Evolutionary conservation across 129 eudicot genomes (phyloP).

Genomic region (Saposhnikovia divaricata): DNA sequence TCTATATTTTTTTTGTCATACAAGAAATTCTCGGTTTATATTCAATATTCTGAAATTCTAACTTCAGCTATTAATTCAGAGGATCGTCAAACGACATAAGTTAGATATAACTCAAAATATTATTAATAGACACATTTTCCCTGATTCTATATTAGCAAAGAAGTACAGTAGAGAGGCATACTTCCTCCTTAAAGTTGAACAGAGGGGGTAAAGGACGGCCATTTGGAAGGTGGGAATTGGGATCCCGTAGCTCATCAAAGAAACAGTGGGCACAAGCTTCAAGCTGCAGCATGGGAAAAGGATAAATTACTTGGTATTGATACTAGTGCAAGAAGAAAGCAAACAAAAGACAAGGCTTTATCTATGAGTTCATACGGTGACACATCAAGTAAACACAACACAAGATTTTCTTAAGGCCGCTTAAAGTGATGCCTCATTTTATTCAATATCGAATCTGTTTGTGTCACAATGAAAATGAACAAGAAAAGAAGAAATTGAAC

Average conservation of each 20-base stretch:
- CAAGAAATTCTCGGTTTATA: not conserved
- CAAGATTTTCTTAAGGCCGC: not conserved
- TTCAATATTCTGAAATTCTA: not conserved
- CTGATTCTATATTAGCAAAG: not conserved
- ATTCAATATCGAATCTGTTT: too few relatives aligned
- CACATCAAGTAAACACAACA: not conserved
- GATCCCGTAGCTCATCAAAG: conserved; percentile 7
- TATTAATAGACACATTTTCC: not conserved
- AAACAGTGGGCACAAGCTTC: conserved; percentile 10
- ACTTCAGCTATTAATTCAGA: not conserved
- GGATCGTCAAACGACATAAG: not conserved
- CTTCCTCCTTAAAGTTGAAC: conserved; percentile 11
- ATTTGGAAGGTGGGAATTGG: not conserved
- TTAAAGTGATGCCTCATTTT: not conserved
- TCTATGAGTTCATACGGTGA: not conserved
- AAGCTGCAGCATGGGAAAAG: not conserved
- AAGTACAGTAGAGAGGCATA: not conserved
- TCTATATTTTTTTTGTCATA: not conserved
- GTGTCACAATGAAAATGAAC: not conserved
- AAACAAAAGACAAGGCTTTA: not conserved
- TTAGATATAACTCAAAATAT: not conserved
- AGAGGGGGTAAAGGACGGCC: conserved; percentile 8
- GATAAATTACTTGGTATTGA: not conserved
- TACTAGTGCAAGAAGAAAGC: not conserved
- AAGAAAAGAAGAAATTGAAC: conserved; percentile 15